Conservation (phyloP, 306 rosid genomes). For the Rosa lucieae region DNA sequence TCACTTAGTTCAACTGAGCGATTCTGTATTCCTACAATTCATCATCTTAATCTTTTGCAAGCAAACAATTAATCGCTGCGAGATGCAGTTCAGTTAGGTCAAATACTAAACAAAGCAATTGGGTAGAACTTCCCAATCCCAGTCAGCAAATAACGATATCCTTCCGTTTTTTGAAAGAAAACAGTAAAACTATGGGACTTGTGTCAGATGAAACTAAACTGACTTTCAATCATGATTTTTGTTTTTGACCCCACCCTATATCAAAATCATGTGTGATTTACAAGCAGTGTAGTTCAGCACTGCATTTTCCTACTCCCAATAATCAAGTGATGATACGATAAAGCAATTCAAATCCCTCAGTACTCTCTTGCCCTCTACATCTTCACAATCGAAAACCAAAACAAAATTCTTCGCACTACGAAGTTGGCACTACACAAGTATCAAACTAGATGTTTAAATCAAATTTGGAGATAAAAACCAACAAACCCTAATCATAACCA, state of each 20-base stretch:
- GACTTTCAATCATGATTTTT: too few species aligned
- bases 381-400: not conserved
- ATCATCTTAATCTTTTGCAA: not conserved
- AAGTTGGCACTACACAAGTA: too few species aligned
- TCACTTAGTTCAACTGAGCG: not conserved
- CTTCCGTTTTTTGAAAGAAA: too few species aligned
- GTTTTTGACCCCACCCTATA: too few species aligned
- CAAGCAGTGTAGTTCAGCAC: not conserved
- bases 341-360: not conserved
- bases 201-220: too few species aligned
- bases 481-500: constrained; percentile 7
- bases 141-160: not conserved
- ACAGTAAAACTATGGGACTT: not conserved
- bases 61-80: not conserved
- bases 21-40: not conserved
- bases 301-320: too few species aligned
- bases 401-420: too few species aligned
- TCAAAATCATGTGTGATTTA: too few species aligned
- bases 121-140: not conserved
- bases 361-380: not conserved
- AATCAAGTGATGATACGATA: too few species aligned
- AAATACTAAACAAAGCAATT: not conserved
- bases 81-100: not conserved
- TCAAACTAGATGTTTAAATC: not conserved
- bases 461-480: not conserved